A percentile compares a stretch with the other conserved stretches of the same genome.
phyloP scores from a whole-genome alignment of 140 eudicot species.

The Oenanthe javanica region DNA sequence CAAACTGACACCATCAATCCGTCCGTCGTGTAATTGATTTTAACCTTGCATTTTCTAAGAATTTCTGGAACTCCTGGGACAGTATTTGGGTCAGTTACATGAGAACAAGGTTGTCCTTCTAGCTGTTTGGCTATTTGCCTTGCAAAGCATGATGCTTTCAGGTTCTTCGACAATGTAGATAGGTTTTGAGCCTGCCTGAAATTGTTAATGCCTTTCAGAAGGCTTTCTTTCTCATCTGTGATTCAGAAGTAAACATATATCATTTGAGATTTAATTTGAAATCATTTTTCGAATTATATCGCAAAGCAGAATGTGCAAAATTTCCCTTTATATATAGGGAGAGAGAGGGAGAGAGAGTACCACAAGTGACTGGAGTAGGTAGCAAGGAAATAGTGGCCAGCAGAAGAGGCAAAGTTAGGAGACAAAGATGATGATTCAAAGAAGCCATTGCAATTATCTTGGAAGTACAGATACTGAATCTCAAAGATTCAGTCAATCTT shows the following conservation, averaged over 20 bases:
- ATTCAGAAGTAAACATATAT: neutral
- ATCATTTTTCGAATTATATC: neutral
- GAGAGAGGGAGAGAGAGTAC: neutral
- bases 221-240: conserved; percentile 2
- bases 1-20: neutral
- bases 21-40: neutral
- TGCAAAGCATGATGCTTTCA: neutral
- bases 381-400: conserved; percentile 1
- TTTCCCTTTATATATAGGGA: neutral
- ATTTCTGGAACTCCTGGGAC: conserved; percentile 7
- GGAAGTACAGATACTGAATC: neutral
- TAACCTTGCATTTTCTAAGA: neutral
- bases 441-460: neutral
- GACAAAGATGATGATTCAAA: neutral
- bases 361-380: conserved; percentile 6
- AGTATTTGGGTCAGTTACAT: conserved; percentile 2
- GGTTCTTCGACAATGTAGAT: neutral
- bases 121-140: neutral
- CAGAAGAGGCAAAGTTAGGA: conserved; percentile 2
- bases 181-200: conserved; percentile 1
- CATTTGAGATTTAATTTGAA: no score
- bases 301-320: neutral
- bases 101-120: conserved; percentile 7
- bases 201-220: conserved; percentile 4
- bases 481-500: neutral